Evolutionary conservation across 73 alveolate genomes (phyloP), one percentile per base, ranked within the genome.

Genomic region (Symbiodinium natans): DNA sequence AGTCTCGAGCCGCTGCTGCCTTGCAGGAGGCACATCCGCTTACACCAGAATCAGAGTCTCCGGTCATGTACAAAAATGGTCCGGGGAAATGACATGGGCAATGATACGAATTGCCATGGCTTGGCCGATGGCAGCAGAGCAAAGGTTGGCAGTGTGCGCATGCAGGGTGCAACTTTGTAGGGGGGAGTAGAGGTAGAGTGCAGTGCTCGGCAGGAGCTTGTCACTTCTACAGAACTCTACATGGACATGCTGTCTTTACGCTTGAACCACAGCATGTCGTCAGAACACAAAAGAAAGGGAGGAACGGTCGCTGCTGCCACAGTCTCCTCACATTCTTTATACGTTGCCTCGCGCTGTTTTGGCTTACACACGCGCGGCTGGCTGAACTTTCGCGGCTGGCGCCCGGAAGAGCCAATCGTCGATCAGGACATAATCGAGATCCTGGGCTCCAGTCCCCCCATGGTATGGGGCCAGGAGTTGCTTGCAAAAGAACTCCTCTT

Each of bases 1-100:
- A 90, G 80, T 90, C 97, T 42, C 97, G 97, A 31, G 97, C 97
- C 27, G 97, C 97, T 23, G 97, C 88, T 6, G 97, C 97, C 97
- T 63, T 46, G 6, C 13, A 6, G 6, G 59, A 9, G 59, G 59
- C 59, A 46, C 13, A 46, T 46, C 59, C 59, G 59, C 59, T 46
- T 46, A 13, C 59, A 46, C 36, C 13, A 63, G 13, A 23, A 63
- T 27, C 80, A 2, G 80, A n/a, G n/a, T n/a, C n/a, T 9, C 80
- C 40, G 0, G 0, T 23, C 40, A 63, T n/a, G 80, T 46, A 46
- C 59, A 63, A 63, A 29, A 17, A 63, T 23, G 36, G 27, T 31
- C 80, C 36, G 80, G 27, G 80, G 7, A 13, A 41, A 2, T 23
- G 33, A 56, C 94, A 56, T 87, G 94, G 36, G 71, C 84, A 48